Conservation (phyloP, 257 asterid genomes). For the Hygrophila difformis region DNA sequence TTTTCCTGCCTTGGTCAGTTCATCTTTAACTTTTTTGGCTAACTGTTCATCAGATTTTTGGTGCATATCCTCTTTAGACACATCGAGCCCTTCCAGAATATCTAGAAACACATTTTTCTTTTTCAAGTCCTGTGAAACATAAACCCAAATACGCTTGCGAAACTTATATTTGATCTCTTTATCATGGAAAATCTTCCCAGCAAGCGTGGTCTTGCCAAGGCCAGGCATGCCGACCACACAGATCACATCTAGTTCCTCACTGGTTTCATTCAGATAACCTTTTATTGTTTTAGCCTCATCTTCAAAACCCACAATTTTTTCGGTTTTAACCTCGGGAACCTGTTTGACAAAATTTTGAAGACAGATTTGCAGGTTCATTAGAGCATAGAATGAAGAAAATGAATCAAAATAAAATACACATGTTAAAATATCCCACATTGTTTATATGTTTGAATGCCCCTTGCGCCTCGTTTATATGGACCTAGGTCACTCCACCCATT, state of each 20-base stretch:
- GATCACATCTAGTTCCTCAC: conserved; percentile 8
- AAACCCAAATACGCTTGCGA: conserved; percentile 13
- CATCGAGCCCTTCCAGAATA: too few relatives aligned
- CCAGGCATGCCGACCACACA: conserved; percentile 14
- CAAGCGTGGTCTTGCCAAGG: conserved; percentile 16
- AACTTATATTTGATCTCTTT: conserved; percentile 3
- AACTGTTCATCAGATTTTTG: neutral
- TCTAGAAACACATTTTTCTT: too few relatives aligned
- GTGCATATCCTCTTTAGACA: conserved; percentile 2
- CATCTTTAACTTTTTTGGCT: neutral
- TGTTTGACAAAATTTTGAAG: too few relatives aligned
- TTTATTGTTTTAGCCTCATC: conserved; percentile 1
- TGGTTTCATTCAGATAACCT: neutral
- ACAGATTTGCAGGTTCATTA: too few relatives aligned
- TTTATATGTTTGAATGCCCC: too few relatives aligned
- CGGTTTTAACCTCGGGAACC: neutral
- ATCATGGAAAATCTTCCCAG: conserved; percentile 6
- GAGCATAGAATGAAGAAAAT: too few relatives aligned
- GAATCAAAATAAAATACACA: too few relatives aligned
- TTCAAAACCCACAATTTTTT: neutral
- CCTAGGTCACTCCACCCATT: too few relatives aligned
- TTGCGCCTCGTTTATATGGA: too few relatives aligned
- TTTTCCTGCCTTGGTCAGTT: too few relatives aligned
- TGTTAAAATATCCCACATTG: too few relatives aligned
- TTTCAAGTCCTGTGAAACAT: too few relatives aligned